phyloP scores from a whole-genome alignment of 768 basidiomycete species.

The Tylopilus plumbeoviolaceoides region DNA sequence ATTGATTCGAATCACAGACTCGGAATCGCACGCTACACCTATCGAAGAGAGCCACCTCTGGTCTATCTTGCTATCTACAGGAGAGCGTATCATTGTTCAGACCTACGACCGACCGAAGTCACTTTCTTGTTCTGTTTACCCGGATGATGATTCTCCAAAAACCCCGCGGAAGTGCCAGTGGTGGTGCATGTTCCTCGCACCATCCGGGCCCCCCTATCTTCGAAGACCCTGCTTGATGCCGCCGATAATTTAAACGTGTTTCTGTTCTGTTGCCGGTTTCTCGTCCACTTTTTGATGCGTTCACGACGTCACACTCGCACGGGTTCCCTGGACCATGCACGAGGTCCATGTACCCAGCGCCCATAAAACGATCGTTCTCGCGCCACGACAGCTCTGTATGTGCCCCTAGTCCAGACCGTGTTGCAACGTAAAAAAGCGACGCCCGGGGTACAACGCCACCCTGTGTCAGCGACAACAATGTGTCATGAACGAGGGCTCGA shows the following conservation, averaged over 20 bases:
- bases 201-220: too few species aligned
- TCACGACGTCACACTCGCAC: conserved; percentile 12
- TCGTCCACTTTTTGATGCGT: not conserved
- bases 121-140: not conserved
- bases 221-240: too few species aligned
- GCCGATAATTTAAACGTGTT: too few species aligned
- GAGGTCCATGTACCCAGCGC: not conserved
- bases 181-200: not conserved
- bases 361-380: not conserved
- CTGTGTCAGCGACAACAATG: not conserved
- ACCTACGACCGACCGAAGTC: not conserved
- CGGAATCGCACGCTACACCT: too few species aligned
- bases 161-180: conserved; percentile 2
- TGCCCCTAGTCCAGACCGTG: not conserved
- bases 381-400: not conserved
- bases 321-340: not conserved
- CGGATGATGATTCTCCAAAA: not conserved
- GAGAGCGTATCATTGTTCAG: not conserved
- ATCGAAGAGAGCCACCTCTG: too few species aligned
- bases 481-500: not conserved
- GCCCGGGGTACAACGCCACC: not conserved
- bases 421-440: not conserved
- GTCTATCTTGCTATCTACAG: not conserved
- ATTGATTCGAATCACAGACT: not conserved
- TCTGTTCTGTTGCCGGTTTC: not conserved